A percentile compares a stretch with the other conserved stretches of the same genome.
phyloP scores from a whole-genome alignment of 192 early-diverging fungal genomes.

The Lobosporangium transversale region DNA sequence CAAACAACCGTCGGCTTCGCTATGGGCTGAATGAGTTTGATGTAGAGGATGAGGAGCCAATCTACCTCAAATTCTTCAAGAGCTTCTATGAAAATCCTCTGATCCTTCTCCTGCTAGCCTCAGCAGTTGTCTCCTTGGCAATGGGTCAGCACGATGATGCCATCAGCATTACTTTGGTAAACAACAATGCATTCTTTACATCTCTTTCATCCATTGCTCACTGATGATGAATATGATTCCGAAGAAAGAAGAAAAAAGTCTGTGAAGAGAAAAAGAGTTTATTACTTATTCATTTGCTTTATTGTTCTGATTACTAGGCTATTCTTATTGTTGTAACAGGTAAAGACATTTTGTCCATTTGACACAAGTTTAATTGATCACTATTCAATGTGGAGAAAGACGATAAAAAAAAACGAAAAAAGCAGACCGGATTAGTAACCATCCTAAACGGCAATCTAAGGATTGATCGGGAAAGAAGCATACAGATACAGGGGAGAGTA shows the following conservation, averaged over 20 bases:
- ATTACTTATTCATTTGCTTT: too few species aligned
- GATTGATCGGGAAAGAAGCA: not conserved
- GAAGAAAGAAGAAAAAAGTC: too few species aligned
- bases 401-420: not conserved
- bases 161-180: constrained; percentile 81
- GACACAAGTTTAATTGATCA: not conserved
- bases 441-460: too few species aligned
- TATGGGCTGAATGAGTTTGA: constrained; percentile 78
- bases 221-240: too few species aligned
- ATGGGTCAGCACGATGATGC: constrained; percentile 88
- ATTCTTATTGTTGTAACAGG: constrained; percentile 58
- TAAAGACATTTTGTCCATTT: constrained; percentile 2
- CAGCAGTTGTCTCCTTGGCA: constrained; percentile 74
- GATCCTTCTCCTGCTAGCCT: constrained; percentile 79
- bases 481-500: not conserved
- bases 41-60: constrained; percentile 70
- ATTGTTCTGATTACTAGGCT: constrained; percentile 35
- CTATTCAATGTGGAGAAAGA: not conserved
- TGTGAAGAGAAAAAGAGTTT: too few species aligned
- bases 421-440: too few species aligned
- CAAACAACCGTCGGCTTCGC: constrained; percentile 48
- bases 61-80: constrained; percentile 80
- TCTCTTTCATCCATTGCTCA: too few species aligned
- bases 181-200: constrained; percentile 1
- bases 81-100: constrained; percentile 86